These are phyloP conservation scores for Gracilaria gracilis DNA, from an alignment of 23 red algal genomes.

Conservation along the genomic window DNA sequence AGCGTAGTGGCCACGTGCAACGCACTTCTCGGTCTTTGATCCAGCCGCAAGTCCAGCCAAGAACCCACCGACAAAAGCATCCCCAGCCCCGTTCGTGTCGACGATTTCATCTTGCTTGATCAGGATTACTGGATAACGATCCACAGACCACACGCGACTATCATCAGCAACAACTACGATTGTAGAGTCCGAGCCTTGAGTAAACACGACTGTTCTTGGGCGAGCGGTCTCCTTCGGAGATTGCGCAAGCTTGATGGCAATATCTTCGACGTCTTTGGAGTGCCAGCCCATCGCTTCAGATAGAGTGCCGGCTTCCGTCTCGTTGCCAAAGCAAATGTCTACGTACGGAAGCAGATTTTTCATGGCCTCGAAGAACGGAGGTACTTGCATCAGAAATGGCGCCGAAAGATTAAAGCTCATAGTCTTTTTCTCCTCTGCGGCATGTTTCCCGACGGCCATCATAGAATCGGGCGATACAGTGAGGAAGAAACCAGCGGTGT, in stretches of 20 bases:
- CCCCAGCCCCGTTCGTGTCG: conserved; percentile 99
- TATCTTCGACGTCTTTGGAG: conserved; percentile 61
- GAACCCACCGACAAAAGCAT: conserved; percentile 98
- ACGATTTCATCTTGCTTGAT: conserved; percentile 81
- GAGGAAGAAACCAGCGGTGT: conserved; percentile 99
- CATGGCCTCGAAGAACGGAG: conserved; percentile 89
- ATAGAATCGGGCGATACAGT: conserved; percentile 94
- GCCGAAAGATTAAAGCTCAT: conserved; percentile 98
- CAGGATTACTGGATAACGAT: conserved; percentile 77
- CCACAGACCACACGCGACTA: conserved; percentile 79
- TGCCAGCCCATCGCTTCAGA: conserved; percentile 87
- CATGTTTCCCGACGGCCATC: conserved; percentile 81
- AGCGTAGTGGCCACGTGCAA: conserved; percentile 89
- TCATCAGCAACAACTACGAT: conserved; percentile 87
- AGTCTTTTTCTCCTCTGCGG: conserved; percentile 72
- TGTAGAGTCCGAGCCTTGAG: conserved; percentile 87
- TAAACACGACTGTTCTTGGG: conserved; percentile 97
- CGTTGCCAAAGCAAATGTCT: conserved; percentile 97
- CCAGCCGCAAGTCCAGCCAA: conserved; percentile 78
- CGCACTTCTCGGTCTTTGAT: conserved; percentile 68
- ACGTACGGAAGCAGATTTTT: conserved; percentile 90
- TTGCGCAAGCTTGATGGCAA: conserved; percentile 84
- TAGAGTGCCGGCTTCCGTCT: conserved; percentile 87
- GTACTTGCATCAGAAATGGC: conserved; percentile 97
- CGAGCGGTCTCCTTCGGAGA: conserved; percentile 72